phyloP scores from a whole-genome alignment of 495 filamentous ascomycete genomes.

The Podospora pseudocomata region DNA sequence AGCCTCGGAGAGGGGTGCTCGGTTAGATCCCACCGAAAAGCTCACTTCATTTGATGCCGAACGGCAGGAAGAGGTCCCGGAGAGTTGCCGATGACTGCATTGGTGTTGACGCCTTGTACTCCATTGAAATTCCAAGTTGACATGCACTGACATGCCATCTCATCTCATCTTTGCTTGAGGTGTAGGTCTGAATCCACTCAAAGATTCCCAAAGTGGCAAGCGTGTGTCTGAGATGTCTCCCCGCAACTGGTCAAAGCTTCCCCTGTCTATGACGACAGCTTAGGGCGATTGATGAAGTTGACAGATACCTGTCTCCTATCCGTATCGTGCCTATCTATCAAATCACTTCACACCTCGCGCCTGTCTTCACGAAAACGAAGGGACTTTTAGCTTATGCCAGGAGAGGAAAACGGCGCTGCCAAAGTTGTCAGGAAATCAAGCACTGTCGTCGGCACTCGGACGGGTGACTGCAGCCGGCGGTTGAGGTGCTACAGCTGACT shows the following conservation, averaged over 20 bases:
- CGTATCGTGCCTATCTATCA: too few relatives aligned
- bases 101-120: neutral
- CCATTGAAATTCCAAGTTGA: too few relatives aligned
- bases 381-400: too few relatives aligned
- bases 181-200: neutral
- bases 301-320: too few relatives aligned
- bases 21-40: conserved; percentile 4
- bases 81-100: neutral
- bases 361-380: too few relatives aligned
- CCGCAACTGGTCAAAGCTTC: neutral
- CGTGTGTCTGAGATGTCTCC: neutral
- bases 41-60: neutral
- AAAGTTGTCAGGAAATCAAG: neutral
- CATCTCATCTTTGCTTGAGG: neutral
- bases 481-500: neutral
- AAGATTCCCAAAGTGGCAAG: neutral
- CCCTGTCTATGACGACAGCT: too few relatives aligned
- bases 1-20: neutral
- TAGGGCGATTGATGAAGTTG: too few relatives aligned
- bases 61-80: neutral
- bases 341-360: too few relatives aligned
- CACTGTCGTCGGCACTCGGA: neutral
- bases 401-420: neutral
- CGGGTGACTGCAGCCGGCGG: neutral
- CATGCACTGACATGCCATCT: too few relatives aligned